Evolutionary conservation across 495 filamentous ascomycete genomes (phyloP).

Genomic region (Lentithecium fluviatile): DNA sequence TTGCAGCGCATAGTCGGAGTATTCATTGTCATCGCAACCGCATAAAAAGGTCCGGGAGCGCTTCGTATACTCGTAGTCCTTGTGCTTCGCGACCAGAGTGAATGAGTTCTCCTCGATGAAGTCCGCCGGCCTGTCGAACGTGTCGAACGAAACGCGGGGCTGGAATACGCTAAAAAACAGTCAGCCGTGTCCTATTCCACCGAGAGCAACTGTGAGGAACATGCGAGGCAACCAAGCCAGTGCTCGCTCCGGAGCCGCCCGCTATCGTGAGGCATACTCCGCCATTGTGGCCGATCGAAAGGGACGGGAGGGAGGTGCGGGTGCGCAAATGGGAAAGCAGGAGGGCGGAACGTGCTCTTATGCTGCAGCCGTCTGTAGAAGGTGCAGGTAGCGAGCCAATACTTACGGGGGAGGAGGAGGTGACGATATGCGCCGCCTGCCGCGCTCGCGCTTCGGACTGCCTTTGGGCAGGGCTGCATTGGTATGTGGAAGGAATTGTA

Average conservation of each 20-base stretch:
- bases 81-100: constrained; percentile 84
- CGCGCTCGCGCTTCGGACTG: constrained; percentile 27
- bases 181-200: constrained; percentile 7
- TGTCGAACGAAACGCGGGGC: constrained; percentile 85
- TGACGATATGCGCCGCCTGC: constrained; percentile 33
- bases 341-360: constrained; percentile 7
- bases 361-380: background rate
- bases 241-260: constrained; percentile 30
- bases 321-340: background rate
- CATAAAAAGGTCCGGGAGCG: constrained; percentile 90
- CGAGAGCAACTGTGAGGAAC: constrained; percentile 23
- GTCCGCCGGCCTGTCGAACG: constrained; percentile 77
- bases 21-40: constrained; percentile 90
- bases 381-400: background rate
- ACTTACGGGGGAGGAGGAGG: constrained; percentile 43
- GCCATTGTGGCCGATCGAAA: constrained; percentile 1
- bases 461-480: constrained; percentile 26
- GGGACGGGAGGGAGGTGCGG: background rate
- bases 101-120: constrained; percentile 54
- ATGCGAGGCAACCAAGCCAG: constrained; percentile 22
- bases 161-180: constrained; percentile 46
- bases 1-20: constrained; percentile 91
- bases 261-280: constrained; percentile 27
- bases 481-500: constrained; percentile 34
- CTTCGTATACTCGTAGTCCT: constrained; percentile 79